Evolutionary conservation across 371 early-diverging fungal genomes (phyloP), one percentile per base, ranked within the genome.

Genomic region (Rhizopus delemar): DNA sequence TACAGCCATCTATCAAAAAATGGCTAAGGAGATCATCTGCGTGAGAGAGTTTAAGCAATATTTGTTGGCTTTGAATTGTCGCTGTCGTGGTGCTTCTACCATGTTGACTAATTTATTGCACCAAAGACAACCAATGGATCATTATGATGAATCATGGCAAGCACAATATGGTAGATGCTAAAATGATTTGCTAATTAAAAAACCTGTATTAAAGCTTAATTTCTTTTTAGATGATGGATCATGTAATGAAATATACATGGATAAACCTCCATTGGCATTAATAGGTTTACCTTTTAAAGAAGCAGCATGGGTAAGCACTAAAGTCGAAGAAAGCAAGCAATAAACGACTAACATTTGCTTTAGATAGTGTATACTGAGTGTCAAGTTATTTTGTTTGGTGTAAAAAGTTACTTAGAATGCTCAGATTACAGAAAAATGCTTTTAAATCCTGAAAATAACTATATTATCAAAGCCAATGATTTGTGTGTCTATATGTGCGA

Each of bases 21-120:
- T 84, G 39, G 83, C 86, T 7, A 82, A 81, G 46, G 85, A 84
- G 51, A 82, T 84, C 35, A 82, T 90, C 34, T 91, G 90, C 50
- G 80, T 86, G 12, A 78, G 83, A 5, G 88, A 90, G 53, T 79
- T 91, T 56, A 87, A 89, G 65, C 90, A 91, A 59, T 77, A 87
- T 46, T 62, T 90, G 11, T 51, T 91, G 5, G 90, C 81, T 0
- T 83, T 87, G 69, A 87, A 82, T 48, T 85, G 86, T 49, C 70
- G 88, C 5, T 88, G 88, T 53, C 75, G 80, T 3, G 92, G 90
- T 8, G 80, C 83, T 0, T 83, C 87, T 0, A 89, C 89, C 8
- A 43, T 92, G 16, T 63, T 90, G 36, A 77, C 88, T 22, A 92
- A 90, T 61, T 66, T 92, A 22, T 53, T 92, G 1, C 83, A 84